These are phyloP conservation scores for Pichia phayaonensis DNA, from an alignment of 805 yeast genomes.

Conservation along the genomic window DNA sequence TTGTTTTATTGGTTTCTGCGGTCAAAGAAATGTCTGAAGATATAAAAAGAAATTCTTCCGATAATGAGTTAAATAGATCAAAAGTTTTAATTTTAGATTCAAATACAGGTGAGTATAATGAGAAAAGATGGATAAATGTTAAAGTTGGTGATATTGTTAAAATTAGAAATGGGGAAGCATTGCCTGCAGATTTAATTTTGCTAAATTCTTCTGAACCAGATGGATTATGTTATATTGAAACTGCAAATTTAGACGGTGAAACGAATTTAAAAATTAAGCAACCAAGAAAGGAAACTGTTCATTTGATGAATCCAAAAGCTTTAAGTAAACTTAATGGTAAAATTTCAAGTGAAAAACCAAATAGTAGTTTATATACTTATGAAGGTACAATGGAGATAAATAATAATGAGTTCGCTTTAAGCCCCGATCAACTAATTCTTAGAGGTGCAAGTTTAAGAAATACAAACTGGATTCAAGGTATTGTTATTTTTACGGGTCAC, in stretches of 20 bases:
- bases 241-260: slow-evolving; percentile 97
- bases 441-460: slow-evolving; percentile 95
- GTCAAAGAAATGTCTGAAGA: slow-evolving; percentile 89
- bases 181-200: slow-evolving; percentile 88
- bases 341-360: slow-evolving; percentile 83
- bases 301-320: slow-evolving; percentile 57
- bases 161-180: slow-evolving; percentile 78
- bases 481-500: slow-evolving; percentile 94
- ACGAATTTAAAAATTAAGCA: slow-evolving; percentile 95
- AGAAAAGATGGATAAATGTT: slow-evolving; percentile 77
- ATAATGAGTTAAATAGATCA: slow-evolving; percentile 75
- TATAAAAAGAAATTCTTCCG: slow-evolving; percentile 79
- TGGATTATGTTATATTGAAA: slow-evolving; percentile 94
- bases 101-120: slow-evolving; percentile 50
- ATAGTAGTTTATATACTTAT: slow-evolving; percentile 86
- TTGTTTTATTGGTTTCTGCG: slow-evolving; percentile 87
- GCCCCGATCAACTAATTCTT: slow-evolving; percentile 85
- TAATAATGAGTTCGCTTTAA: slow-evolving; percentile 56
- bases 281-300: slow-evolving; percentile 69
- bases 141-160: slow-evolving; percentile 86
- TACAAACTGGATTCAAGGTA: slow-evolving; percentile 92
- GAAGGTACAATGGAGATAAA: slow-evolving; percentile 75
- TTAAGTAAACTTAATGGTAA: slow-evolving; percentile 47
- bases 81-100: slow-evolving; percentile 57
- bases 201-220: slow-evolving; percentile 95